Evolutionary conservation across 768 basidiomycete genomes (phyloP).

Genomic region (Boletus patriciae): DNA sequence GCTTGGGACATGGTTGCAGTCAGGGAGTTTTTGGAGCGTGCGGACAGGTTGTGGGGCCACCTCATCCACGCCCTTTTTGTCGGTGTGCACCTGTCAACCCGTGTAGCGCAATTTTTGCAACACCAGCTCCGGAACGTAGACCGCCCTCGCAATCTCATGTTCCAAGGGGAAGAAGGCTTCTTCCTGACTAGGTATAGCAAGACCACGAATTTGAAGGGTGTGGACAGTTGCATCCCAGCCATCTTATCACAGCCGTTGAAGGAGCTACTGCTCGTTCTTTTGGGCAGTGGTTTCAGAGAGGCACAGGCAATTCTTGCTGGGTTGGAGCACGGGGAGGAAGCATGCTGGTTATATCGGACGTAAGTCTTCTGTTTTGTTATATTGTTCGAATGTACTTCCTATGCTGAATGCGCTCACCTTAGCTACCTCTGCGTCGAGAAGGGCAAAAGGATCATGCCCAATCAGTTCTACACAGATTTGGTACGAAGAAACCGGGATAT

Average conservation of each 20-base stretch:
- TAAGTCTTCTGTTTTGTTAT: neutral
- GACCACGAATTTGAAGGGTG: neutral
- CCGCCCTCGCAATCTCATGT: neutral
- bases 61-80: constrained; percentile 1
- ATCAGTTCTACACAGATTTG: neutral
- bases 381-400: neutral
- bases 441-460: neutral
- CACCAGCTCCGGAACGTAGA: constrained; percentile 3
- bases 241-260: neutral
- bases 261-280: neutral
- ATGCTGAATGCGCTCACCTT: neutral
- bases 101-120: constrained; percentile 3
- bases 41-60: neutral
- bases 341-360: neutral
- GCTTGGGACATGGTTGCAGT: neutral
- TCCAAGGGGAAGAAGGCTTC: neutral
- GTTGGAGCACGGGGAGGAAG: neutral
- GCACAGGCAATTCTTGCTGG: neutral
- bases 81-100: neutral
- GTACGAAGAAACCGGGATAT: neutral
- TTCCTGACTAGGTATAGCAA: neutral
- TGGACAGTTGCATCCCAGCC: neutral
- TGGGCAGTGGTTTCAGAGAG: neutral
- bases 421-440: constrained; percentile 7
- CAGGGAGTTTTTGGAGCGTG: neutral